Base-by-base conservation (phyloP, 345 rosid species). In the Rhizophora apiculata region DNA sequence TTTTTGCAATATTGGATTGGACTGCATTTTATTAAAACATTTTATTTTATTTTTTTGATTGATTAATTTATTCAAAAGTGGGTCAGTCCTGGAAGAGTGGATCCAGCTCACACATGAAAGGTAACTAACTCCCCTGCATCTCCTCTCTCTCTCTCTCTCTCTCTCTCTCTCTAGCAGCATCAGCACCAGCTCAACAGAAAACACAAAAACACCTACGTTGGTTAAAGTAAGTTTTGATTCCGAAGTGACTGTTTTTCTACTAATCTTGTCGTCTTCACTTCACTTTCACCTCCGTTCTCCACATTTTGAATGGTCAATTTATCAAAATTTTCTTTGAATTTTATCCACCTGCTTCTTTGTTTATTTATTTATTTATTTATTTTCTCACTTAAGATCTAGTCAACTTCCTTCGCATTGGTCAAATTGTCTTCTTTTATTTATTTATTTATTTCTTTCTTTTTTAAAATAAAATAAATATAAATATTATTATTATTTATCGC, bases 41-140 rank as follows among this genome's bases (percentile, higher is more conserved):
- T 72, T 61, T 67, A 60, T 67, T 72, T 24, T 24, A 8, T 31
- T 37, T 60, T 54, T 64, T 21, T 10, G 21, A 36, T 18, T 18
- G 43, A 59, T 69, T 63, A 67, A 72, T 69, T 71, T 53, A 83
- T 66, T 75, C 46, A 67, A 70, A 73, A 82, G 84, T 75, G 86
- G 85, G 88, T 53, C 90, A 82, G 81, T 74, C 80, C 82, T 78
- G 36, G 78, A 77, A 76, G 89, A 73, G 90, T 85, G 94, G 90
- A 87, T 90, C 90, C 94, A 88, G 89, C 92, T 87, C 94, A 87
- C 67, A 60, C 78, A 63, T 80, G 76, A 71, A 56, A 75, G 77
- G 76, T 82, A 79, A 76, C 81, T 75, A 72, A 75, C 84, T 82
- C 76, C 79, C 82, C 73, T 70, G 46, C 81, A 74, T 74, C 31